Conservation (phyloP, 2,329 filamentous ascomycete species). For the Diplodia scrobiculata region DNA sequence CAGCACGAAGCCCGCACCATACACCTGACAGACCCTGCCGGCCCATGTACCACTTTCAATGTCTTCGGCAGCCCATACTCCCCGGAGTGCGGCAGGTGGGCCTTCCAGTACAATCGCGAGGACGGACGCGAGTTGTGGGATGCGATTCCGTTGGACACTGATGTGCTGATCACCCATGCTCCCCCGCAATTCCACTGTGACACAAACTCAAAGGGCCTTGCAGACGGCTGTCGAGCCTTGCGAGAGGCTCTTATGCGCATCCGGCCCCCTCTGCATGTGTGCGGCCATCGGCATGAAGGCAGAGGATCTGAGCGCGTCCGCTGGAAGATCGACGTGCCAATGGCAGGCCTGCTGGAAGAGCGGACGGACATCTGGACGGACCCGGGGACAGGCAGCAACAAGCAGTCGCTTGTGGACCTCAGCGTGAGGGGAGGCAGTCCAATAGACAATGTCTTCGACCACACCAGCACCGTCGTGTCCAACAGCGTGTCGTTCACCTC, state of each 20-base stretch:
- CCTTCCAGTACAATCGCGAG: constrained; percentile 62
- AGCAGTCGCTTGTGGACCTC: constrained; percentile 65
- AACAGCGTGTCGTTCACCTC: constrained; percentile 20
- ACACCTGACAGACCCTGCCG: constrained; percentile 56
- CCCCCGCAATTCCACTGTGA: constrained; percentile 66
- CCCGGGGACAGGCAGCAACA: constrained; percentile 59
- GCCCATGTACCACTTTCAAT: constrained; percentile 63
- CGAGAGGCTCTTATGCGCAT: constrained; percentile 60
- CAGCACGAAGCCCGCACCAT: constrained; percentile 60
- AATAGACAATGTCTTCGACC: constrained; percentile 37
- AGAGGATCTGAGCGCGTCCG: constrained; percentile 64
- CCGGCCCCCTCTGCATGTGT: constrained; percentile 66
- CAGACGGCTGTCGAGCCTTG: constrained; percentile 62
- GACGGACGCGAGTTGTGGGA: constrained; percentile 59
- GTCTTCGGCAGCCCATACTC: constrained; percentile 73
- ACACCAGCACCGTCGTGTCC: constrained; percentile 10
- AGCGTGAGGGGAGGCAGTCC: constrained; percentile 49
- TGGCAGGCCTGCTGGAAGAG: constrained; percentile 51
- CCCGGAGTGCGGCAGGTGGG: constrained; percentile 61
- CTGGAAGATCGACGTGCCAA: constrained; percentile 55
- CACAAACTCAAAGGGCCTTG: constrained; percentile 35
- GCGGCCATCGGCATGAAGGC: constrained; percentile 71
- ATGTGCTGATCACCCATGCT: constrained; percentile 72
- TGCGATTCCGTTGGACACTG: constrained; percentile 61
- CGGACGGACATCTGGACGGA: constrained; percentile 59